Evolutionary conservation across 2,329 filamentous ascomycete species (phyloP).

Genomic region (Colletotrichum liaoningense): DNA sequence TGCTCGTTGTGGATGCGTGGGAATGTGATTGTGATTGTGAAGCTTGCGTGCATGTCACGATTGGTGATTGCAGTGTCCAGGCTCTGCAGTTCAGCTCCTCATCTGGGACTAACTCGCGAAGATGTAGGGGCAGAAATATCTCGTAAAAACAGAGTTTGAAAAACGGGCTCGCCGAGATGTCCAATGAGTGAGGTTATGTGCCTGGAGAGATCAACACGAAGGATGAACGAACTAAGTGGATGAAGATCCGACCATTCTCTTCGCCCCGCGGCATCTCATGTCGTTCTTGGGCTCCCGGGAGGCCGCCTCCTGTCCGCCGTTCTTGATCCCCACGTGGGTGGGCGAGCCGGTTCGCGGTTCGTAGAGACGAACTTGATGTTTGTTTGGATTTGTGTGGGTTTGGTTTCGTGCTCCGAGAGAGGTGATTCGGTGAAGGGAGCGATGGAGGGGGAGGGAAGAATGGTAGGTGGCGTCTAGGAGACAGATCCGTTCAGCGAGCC

Average conservation of each 20-base stretch:
- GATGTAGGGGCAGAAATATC: background rate
- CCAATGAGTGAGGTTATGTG: background rate
- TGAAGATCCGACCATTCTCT: background rate
- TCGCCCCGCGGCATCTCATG: background rate
- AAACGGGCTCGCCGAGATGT: background rate
- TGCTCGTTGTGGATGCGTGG: background rate
- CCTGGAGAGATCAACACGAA: background rate
- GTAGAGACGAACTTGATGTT: background rate
- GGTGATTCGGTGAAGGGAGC: background rate
- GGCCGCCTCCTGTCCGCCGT: too few species aligned
- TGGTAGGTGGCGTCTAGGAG: background rate
- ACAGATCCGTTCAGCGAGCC: background rate
- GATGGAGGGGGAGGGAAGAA: background rate
- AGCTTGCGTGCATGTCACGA: background rate
- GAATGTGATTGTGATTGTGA: background rate
- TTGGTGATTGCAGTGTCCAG: too few species aligned
- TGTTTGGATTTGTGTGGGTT: background rate
- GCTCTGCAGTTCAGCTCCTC: background rate
- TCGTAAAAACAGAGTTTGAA: background rate
- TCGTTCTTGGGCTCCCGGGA: background rate
- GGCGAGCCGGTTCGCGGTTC: background rate
- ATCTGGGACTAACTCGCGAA: background rate
- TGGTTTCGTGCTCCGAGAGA: background rate
- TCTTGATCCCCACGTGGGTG: background rate
- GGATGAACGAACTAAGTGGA: background rate